phyloP scores from a whole-genome alignment of 345 rosid species.

The Gossypium raimondii region DNA sequence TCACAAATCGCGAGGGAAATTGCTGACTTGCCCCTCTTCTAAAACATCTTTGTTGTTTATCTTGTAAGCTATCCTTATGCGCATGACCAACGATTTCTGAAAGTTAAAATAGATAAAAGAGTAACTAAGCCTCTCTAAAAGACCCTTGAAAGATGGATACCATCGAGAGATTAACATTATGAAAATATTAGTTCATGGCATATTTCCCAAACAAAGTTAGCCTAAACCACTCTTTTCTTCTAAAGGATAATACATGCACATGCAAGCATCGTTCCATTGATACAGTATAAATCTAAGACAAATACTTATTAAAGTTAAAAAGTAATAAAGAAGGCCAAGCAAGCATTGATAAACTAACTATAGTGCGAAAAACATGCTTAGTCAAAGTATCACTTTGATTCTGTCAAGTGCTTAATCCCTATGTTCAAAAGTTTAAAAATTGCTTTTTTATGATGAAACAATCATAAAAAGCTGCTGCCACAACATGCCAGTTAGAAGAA shows the following conservation, averaged over 20 bases:
- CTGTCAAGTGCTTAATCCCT: neutral
- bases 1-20: constrained; percentile 82
- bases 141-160: neutral
- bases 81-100: constrained; percentile 95
- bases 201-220: neutral
- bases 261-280: neutral
- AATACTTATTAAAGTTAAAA: neutral
- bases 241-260: neutral
- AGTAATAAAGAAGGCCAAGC: neutral
- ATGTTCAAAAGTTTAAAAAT: neutral
- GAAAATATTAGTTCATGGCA: neutral
- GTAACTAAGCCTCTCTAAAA: neutral
- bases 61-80: constrained; percentile 86
- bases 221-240: neutral
- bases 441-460: neutral
- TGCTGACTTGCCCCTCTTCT: constrained; percentile 92
- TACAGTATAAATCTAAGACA: neutral
- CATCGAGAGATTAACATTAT: neutral
- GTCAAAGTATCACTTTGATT: neutral
- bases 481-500: neutral
- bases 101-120: constrained; percentile 23
- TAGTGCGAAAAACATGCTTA: neutral
- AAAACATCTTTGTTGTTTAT: constrained; percentile 62
- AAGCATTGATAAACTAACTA: neutral
- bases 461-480: neutral